Base-by-base conservation (phyloP, 2,329 filamentous ascomycete species). In the Dactylellina drechsleri region DNA sequence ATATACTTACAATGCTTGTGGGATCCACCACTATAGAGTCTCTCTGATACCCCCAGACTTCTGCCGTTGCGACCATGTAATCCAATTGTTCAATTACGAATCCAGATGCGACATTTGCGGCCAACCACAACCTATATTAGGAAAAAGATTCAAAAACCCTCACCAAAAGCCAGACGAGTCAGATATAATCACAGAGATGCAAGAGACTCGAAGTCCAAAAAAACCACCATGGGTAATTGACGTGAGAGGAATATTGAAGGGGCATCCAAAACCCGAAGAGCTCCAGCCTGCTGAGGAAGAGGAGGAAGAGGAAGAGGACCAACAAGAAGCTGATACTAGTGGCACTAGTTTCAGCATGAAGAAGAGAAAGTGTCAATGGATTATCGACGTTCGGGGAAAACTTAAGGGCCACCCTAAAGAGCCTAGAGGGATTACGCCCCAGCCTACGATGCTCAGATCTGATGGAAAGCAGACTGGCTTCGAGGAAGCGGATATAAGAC, bases 61-160 rank as follows among this genome's bases (percentile, higher is more conserved):
- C n/a, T 66, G 61, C 41, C 50, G 61, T 16, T 66, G 61, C 40
- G n/a, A 43, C 26, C 18, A 13, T n/a, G 52, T 57, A 40, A 49
- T 49, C 40, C 6, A 49, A 36, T 31, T 15, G 15, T 5, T 40
- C 23, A 40, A 66, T 15, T 20, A 36, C 6, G 40, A 57, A 28
- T 41, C 49, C 28, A 40, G 23, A 18, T 66, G 61, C 28, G 61
- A 66, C 18, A 49, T 49, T 15, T 66, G 61, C 23, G 36, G 56
- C n/a, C 40, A 23, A 4, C 4, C 13, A 28, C 6, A 40, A 66
- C 15, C 40, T 12, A 12, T 2, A 50, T 50, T 16, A 18, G 18
- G 40, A 18, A 36, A 57, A 40, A 57, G 10, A 23, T 28, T 49
- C 8, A 36, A 7, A 4, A 36, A 36, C 10, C 1, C 10, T 8